Percentiles rank a stretch among this genome's conserved stretches.
Evolutionary conservation across 352 stramenopile species (phyloP).

Genomic region (Thraustotheca clavata): DNA sequence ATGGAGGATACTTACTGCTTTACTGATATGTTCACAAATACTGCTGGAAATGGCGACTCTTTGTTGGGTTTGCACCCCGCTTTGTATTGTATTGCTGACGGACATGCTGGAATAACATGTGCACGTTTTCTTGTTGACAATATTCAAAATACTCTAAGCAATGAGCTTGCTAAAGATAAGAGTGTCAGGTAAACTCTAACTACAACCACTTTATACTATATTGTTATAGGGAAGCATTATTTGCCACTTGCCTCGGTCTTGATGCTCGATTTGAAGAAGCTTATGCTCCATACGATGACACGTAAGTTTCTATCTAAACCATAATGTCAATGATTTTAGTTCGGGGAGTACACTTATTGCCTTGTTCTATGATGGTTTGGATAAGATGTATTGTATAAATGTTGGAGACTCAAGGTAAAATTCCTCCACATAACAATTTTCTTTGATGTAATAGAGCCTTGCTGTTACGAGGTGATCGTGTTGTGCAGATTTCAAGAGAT

Average conservation of each 20-base stretch:
- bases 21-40: background rate
- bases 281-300: constrained; percentile 2
- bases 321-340: background rate
- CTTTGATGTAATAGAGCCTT: constrained; percentile 8
- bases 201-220: background rate
- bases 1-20: constrained; percentile 12
- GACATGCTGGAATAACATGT: constrained; percentile 11
- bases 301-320: background rate
- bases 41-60: background rate
- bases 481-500: constrained; percentile 21
- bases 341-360: constrained; percentile 10
- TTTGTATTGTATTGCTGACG: constrained; percentile 10
- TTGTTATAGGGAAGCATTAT: constrained; percentile 2
- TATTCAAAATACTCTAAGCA: background rate
- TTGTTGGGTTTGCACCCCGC: constrained; percentile 11
- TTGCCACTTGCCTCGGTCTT: background rate
- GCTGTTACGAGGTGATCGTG: constrained; percentile 13
- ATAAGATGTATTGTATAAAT: constrained; percentile 24
- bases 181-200: background rate
- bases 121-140: background rate
- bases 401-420: constrained; percentile 23
- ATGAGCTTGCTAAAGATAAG: constrained; percentile 9
- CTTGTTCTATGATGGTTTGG: constrained; percentile 8
- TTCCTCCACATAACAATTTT: background rate
- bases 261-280: background rate